Conservation (phyloP, 768 basidiomycete genomes). For the Suillus luteus region DNA sequence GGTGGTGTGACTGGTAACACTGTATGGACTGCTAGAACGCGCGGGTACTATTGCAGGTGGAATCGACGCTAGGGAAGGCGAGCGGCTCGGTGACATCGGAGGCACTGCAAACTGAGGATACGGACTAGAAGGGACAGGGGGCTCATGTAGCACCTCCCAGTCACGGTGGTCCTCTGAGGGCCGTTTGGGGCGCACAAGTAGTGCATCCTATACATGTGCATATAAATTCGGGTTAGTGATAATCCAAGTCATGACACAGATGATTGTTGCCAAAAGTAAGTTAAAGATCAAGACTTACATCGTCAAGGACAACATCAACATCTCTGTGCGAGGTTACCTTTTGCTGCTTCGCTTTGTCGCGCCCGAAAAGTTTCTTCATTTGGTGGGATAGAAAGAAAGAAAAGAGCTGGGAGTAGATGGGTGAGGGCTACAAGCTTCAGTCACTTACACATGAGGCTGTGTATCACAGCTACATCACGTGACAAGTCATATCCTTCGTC, state of each 20-base stretch:
- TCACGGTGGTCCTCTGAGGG: conserved; percentile 9
- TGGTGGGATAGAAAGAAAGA: conserved; percentile 7
- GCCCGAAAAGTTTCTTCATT: conserved; percentile 65
- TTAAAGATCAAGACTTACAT: conserved; percentile 22
- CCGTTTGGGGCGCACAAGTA: neutral
- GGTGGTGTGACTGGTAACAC: conserved; percentile 30
- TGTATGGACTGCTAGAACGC: conserved; percentile 52
- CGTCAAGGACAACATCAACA: conserved; percentile 31
- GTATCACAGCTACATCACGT: conserved; percentile 15
- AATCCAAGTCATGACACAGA: neutral
- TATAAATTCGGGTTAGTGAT: conserved; percentile 1
- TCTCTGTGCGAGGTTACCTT: conserved; percentile 32
- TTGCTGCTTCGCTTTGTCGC: conserved; percentile 47
- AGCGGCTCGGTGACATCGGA: conserved; percentile 44
- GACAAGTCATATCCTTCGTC: conserved; percentile 6
- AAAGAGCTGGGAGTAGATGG: conserved; percentile 1
- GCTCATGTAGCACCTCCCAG: conserved; percentile 8
- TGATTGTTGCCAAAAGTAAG: conserved; percentile 1
- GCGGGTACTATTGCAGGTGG: conserved; percentile 32
- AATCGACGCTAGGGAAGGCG: conserved; percentile 52
- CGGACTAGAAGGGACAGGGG: conserved; percentile 19
- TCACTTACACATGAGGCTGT: conserved; percentile 15
- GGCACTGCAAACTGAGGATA: conserved; percentile 19
- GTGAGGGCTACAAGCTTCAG: conserved; percentile 10
- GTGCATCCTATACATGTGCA: neutral